Evolutionary conservation across 306 rosid species (phyloP).

Genomic region (Sphenostylis stenocarpa): DNA sequence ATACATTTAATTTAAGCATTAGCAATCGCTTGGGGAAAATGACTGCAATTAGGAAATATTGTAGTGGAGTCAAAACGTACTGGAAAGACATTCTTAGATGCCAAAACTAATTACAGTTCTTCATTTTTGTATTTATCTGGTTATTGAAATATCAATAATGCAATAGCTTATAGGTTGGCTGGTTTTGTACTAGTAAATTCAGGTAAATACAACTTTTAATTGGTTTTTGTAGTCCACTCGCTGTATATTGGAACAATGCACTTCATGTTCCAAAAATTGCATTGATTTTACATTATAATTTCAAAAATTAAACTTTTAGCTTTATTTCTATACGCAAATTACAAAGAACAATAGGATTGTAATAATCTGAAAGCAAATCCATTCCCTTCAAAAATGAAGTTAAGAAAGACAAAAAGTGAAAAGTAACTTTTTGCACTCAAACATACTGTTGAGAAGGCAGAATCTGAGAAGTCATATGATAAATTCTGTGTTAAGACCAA

Average conservation of each 20-base stretch:
- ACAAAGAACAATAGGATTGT: neutral
- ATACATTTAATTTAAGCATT: constrained; percentile 2
- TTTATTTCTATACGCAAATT: neutral
- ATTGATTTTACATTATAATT: neutral
- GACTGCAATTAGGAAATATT: neutral
- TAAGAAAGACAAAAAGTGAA: constrained; percentile 2
- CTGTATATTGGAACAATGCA: neutral
- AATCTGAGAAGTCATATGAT: no score
- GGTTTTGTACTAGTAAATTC: neutral
- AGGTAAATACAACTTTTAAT: constrained; percentile 9
- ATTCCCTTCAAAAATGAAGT: neutral
- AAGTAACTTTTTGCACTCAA: constrained; percentile 10
- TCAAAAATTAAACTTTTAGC: constrained; percentile 8
- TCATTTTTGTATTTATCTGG: constrained; percentile 19
- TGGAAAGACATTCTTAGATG: neutral
- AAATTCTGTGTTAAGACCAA: no score
- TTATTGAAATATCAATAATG: constrained; percentile 15
- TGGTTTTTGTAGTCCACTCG: constrained; percentile 4
- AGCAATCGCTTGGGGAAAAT: neutral
- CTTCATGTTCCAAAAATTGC: neutral
- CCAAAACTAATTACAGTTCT: neutral
- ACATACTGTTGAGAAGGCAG: neutral
- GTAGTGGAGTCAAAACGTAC: constrained; percentile 11
- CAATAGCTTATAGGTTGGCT: constrained; percentile 7
- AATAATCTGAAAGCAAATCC: neutral